These are phyloP conservation scores for Aspergillus avenaceus DNA, from an alignment of 495 filamentous ascomycete genomes.

Conservation along the genomic window DNA sequence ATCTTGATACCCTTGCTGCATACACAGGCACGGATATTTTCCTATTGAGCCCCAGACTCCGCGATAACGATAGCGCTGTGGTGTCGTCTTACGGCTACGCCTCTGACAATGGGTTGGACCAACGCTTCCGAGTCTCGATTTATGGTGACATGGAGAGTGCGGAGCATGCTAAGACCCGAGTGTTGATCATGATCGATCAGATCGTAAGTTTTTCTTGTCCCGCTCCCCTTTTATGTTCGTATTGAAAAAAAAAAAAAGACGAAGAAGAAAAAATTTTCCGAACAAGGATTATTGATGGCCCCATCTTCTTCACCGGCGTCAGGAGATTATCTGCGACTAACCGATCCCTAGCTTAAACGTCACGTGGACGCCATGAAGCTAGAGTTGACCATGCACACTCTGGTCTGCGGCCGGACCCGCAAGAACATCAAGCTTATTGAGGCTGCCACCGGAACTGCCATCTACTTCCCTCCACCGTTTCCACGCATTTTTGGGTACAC, in stretches of 20 bases:
- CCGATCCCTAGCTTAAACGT: slow-evolving; percentile 66
- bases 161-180: slow-evolving; percentile 93
- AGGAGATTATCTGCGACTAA: slow-evolving; percentile 22
- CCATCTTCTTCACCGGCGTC: background rate
- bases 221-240: background rate
- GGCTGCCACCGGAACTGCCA: slow-evolving; percentile 86
- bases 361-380: slow-evolving; percentile 77
- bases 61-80: slow-evolving; percentile 48
- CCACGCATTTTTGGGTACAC: slow-evolving; percentile 84
- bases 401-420: slow-evolving; percentile 84
- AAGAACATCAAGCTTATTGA: slow-evolving; percentile 98
- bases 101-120: slow-evolving; percentile 64
- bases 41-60: slow-evolving; percentile 73
- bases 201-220: slow-evolving; percentile 72
- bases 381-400: slow-evolving; percentile 81
- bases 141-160: slow-evolving; percentile 93
- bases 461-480: slow-evolving; percentile 95
- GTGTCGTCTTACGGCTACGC: slow-evolving; percentile 62
- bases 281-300: background rate
- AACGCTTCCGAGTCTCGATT: slow-evolving; percentile 84
- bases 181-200: slow-evolving; percentile 96
- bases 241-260: background rate
- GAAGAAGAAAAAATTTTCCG: too few species aligned
- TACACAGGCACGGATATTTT: slow-evolving; percentile 96
- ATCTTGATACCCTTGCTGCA: slow-evolving; percentile 75